Percentiles rank a stretch among this genome's conserved stretches.
These are phyloP conservation scores for Ophiostoma australiae DNA, from an alignment of 2,329 filamentous ascomycete species.

Conservation along the genomic window DNA sequence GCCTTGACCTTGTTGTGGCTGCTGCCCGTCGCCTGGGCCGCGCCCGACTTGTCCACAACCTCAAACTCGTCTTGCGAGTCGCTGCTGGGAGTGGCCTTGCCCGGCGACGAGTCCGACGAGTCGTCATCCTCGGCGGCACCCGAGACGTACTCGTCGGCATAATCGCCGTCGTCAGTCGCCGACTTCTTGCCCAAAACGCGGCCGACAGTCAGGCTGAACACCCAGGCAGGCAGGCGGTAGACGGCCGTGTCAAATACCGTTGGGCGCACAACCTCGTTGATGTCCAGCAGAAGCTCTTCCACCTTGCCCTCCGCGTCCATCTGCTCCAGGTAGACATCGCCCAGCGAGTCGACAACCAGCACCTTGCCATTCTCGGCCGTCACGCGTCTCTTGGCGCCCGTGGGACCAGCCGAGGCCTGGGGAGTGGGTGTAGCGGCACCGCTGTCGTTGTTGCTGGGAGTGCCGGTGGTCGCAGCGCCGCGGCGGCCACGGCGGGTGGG, in stretches of 20 bases:
- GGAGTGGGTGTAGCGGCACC: constrained; percentile 29
- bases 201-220: constrained; percentile 55
- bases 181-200: constrained; percentile 42
- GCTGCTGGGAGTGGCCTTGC: constrained; percentile 50
- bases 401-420: constrained; percentile 47
- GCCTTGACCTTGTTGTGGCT: constrained; percentile 37
- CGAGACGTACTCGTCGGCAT: constrained; percentile 35
- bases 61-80: constrained; percentile 59
- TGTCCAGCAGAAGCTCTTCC: constrained; percentile 80
- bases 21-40: constrained; percentile 47
- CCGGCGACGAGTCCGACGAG: constrained; percentile 44
- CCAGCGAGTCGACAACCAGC: constrained; percentile 82
- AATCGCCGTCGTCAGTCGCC: constrained; percentile 36
- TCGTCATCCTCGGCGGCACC: constrained; percentile 33
- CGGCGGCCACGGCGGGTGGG: constrained; percentile 33
- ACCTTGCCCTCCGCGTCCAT: constrained; percentile 79
- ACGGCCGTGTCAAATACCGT: constrained; percentile 78
- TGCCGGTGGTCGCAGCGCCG: constrained; percentile 34
- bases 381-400: constrained; percentile 78
- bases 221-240: constrained; percentile 69
- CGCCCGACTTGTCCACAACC: constrained; percentile 50
- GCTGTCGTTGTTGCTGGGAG: constrained; percentile 35
- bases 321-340: constrained; percentile 93
- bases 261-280: constrained; percentile 74
- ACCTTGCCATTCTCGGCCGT: constrained; percentile 94